Evolutionary conservation across 805 yeast genomes (phyloP).

Genomic region (Wickerhamiella lipophila): DNA sequence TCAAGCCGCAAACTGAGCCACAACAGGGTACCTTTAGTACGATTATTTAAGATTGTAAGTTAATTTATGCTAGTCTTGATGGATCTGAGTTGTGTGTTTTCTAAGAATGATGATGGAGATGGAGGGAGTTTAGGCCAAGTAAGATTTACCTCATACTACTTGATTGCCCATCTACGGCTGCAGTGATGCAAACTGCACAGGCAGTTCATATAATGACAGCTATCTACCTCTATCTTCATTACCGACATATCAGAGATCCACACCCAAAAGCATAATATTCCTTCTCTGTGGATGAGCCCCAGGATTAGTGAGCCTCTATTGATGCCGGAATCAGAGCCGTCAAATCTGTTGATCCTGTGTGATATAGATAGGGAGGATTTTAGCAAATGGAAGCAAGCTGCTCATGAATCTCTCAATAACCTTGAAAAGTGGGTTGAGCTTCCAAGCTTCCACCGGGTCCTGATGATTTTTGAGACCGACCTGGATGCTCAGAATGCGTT

Average conservation of each 20-base stretch:
- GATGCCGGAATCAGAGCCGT: constrained; percentile 11
- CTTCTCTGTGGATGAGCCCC: too few species aligned
- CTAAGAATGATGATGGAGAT: too few species aligned
- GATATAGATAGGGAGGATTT: constrained; percentile 8
- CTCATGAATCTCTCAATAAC: constrained; percentile 7
- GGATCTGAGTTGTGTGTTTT: too few species aligned
- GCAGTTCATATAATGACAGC: too few species aligned
- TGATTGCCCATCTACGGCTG: too few species aligned
- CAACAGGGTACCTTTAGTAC: constrained; percentile 18
- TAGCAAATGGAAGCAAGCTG: constrained; percentile 1
- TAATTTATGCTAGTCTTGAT: too few species aligned
- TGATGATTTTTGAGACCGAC: constrained; percentile 18
- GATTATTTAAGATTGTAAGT: constrained; percentile 15
- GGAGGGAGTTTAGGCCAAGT: too few species aligned
- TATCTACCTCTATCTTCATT: too few species aligned
- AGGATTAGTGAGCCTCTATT: background rate
- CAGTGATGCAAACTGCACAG: too few species aligned
- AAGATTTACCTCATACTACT: too few species aligned
- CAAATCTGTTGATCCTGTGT: constrained; percentile 7
- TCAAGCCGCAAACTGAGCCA: constrained; percentile 24
- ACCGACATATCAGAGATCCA: too few species aligned
- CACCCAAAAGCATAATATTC: too few species aligned
- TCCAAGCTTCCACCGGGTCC: constrained; percentile 19
- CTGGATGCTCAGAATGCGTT: constrained; percentile 12
- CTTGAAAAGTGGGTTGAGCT: constrained; percentile 16